These are phyloP conservation scores for Cotoneaster glaucophyllus DNA, from an alignment of 306 rosid genomes.

Conservation along the genomic window DNA sequence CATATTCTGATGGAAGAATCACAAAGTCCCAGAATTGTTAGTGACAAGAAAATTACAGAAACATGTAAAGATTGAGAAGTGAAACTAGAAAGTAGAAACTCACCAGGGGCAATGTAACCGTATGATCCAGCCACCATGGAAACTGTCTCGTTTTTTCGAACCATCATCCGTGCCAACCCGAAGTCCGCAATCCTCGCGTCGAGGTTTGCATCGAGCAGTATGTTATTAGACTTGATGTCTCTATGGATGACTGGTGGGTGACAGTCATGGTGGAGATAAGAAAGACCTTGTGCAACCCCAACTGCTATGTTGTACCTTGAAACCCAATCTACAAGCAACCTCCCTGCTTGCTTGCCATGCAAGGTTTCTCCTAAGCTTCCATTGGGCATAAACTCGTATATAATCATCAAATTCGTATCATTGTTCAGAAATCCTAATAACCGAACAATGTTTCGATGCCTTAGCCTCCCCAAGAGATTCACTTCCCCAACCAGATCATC, in stretches of 20 bases:
- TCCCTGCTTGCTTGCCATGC: constrained; percentile 60
- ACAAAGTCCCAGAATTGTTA: not conserved
- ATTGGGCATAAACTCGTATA: constrained; percentile 83
- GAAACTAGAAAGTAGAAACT: constrained; percentile 23
- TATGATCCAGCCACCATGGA: constrained; percentile 96
- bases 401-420: constrained; percentile 68
- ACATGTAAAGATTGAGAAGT: not conserved
- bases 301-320: constrained; percentile 82
- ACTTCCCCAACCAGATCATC: constrained; percentile 89
- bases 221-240: constrained; percentile 84
- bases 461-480: constrained; percentile 70
- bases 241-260: constrained; percentile 84
- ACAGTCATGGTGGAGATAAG: constrained; percentile 96
- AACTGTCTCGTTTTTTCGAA: constrained; percentile 77
- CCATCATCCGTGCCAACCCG: constrained; percentile 90
- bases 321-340: constrained; percentile 87
- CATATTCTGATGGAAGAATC: constrained; percentile 56
- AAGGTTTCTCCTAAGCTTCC: constrained; percentile 91
- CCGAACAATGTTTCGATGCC: constrained; percentile 91
- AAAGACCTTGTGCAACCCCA: constrained; percentile 87
- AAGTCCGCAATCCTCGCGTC: constrained; percentile 93
- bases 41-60: not conserved
- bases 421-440: constrained; percentile 72
- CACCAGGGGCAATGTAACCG: constrained; percentile 97
- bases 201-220: constrained; percentile 80